phyloP scores from a whole-genome alignment of 1,284 basidiomycete species.

The Melanopsichium pennsylvanicum region DNA sequence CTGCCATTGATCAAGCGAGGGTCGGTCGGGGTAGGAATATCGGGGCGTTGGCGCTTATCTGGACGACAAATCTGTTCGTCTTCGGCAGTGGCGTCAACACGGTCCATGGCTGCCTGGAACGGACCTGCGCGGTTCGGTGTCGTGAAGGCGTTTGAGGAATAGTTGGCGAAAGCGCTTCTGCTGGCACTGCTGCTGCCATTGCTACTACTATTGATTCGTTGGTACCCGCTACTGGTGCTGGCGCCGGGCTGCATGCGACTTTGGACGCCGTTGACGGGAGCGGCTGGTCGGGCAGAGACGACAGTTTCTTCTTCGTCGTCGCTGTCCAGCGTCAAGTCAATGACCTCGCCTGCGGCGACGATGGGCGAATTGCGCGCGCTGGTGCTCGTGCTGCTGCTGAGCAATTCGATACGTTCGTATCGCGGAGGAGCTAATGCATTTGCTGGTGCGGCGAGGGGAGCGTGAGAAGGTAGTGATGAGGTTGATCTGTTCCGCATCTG shows the following conservation, averaged over 20 bases:
- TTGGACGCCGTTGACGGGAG: constrained; percentile 7
- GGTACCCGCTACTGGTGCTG: constrained; percentile 1
- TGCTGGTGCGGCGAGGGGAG: neutral
- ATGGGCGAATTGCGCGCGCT: constrained; percentile 24
- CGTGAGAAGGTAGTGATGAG: neutral
- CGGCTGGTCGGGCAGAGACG: constrained; percentile 17
- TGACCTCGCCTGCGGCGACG: constrained; percentile 18
- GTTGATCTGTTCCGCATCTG: constrained; percentile 3
- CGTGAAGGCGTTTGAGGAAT: constrained; percentile 1
- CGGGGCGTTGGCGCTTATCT: constrained; percentile 24
- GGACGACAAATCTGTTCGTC: constrained; percentile 45
- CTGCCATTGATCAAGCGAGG: constrained; percentile 17
- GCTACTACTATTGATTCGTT: neutral
- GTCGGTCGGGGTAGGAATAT: constrained; percentile 13
- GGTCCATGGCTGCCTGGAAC: constrained; percentile 11
- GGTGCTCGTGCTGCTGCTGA: constrained; percentile 25
- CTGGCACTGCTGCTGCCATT: neutral
- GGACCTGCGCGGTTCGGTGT: constrained; percentile 16
- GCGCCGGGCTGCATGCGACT: neutral
- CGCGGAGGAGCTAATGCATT: constrained; percentile 1
- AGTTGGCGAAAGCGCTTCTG: constrained; percentile 6
- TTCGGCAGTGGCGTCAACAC: constrained; percentile 30
- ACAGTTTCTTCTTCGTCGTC: constrained; percentile 35
- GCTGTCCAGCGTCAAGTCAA: constrained; percentile 47
- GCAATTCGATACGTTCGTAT: constrained; percentile 24